These are phyloP conservation scores for Pachyrhizus erosus DNA, from an alignment of 306 rosid genomes.

Conservation along the genomic window DNA sequence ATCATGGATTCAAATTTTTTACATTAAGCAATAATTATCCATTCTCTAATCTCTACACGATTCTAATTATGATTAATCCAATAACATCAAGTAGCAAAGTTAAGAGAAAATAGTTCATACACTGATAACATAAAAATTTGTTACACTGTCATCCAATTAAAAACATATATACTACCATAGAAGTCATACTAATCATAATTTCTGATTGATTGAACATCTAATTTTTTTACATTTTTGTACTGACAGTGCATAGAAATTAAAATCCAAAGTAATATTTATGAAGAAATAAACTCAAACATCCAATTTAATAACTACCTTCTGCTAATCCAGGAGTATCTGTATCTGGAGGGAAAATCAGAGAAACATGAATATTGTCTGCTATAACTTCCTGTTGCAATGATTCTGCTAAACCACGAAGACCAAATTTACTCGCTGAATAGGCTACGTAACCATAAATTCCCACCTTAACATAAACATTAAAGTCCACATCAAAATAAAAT, in stretches of 20 bases:
- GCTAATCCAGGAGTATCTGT: constrained; percentile 85
- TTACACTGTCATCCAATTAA: no score
- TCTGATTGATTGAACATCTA: no score
- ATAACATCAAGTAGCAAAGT: no score
- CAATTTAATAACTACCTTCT: constrained; percentile 59
- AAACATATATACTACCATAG: no score
- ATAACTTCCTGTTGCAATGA: constrained; percentile 93
- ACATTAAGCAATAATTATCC: not conserved
- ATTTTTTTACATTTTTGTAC: no score
- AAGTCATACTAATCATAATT: no score
- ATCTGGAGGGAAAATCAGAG: constrained; percentile 90
- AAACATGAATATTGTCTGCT: constrained; percentile 74
- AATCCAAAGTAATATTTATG: no score
- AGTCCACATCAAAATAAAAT: constrained; percentile 33
- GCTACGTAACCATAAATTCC: constrained; percentile 93
- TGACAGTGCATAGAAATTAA: no score
- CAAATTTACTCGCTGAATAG: constrained; percentile 91
- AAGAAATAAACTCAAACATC: constrained; percentile 24
- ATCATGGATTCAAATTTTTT: not conserved
- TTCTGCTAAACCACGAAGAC: constrained; percentile 88
- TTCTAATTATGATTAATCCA: constrained; percentile 16
- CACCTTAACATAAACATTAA: constrained; percentile 55
- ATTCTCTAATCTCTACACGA: not conserved
- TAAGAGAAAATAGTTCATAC: no score
- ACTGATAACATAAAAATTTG: no score